Percentiles rank a stretch among this genome's conserved stretches.
phyloP scores from a whole-genome alignment of 805 yeast genomes.

The Metschnikowia noctiluminum region DNA sequence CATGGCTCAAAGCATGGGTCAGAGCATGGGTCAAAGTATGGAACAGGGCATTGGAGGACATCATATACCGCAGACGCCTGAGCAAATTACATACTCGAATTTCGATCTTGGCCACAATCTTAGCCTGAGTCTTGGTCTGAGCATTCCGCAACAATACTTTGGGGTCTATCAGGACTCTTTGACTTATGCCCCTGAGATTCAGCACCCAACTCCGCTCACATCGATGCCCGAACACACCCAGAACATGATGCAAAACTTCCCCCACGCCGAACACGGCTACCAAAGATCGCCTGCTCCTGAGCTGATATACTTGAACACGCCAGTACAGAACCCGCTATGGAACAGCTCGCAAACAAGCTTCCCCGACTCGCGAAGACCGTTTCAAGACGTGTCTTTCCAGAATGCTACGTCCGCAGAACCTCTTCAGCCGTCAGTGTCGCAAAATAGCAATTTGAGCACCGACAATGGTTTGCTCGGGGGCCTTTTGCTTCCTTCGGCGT shows the following conservation, averaged over 20 bases:
- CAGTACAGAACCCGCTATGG: conserved; percentile 6
- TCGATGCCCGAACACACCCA: neutral
- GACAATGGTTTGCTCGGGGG: conserved; percentile 11
- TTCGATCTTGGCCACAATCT: too few relatives aligned
- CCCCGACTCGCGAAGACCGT: conserved; percentile 9
- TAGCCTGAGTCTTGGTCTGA: too few relatives aligned
- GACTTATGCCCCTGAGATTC: too few relatives aligned
- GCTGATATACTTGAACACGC: neutral
- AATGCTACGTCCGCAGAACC: conserved; percentile 6
- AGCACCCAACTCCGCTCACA: too few relatives aligned
- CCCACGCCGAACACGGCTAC: neutral
- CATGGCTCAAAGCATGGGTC: neutral
- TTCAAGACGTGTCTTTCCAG: conserved; percentile 11
- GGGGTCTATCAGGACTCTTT: too few relatives aligned
- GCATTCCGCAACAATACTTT: too few relatives aligned
- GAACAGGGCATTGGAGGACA: too few relatives aligned
- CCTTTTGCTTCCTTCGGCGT: conserved; percentile 10
- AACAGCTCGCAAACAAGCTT: conserved; percentile 12
- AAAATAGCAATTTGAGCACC: conserved; percentile 6
- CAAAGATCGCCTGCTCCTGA: too few relatives aligned
- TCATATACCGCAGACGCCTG: too few relatives aligned
- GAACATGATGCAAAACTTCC: neutral
- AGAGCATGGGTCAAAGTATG: neutral
- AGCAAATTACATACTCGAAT: too few relatives aligned
- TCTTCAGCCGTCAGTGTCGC: conserved; percentile 12